These are phyloP conservation scores for Alloascoidea africana DNA, from an alignment of 805 yeast species.

Conservation along the genomic window DNA sequence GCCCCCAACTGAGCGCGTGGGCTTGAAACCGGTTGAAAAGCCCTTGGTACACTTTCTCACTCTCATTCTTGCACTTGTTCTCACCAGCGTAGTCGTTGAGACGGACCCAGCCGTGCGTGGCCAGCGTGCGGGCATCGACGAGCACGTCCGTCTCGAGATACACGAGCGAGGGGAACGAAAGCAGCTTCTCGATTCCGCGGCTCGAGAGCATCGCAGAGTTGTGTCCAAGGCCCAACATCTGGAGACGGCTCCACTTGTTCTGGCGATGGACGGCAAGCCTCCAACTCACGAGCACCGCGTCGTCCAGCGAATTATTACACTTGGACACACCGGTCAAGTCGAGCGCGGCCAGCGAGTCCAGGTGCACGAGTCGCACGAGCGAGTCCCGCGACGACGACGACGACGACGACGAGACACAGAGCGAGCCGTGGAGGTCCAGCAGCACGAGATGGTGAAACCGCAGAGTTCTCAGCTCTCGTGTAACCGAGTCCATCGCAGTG, in stretches of 20 bases:
- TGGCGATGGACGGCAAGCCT: background rate
- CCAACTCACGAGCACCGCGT: background rate
- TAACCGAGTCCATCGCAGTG: background rate
- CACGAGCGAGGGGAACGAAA: background rate
- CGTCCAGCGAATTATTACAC: background rate
- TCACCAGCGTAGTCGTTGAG: too few species aligned
- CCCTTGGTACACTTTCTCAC: background rate
- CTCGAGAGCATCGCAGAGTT: background rate
- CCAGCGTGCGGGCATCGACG: background rate
- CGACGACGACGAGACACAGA: too few species aligned
- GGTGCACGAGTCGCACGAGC: background rate
- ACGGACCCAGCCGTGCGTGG: background rate
- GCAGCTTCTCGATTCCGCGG: background rate
- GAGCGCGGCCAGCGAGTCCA: background rate
- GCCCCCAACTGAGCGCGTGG: background rate
- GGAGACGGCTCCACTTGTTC: background rate
- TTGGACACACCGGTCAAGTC: too few species aligned
- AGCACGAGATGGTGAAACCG: background rate
- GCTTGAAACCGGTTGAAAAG: background rate
- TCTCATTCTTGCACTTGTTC: too few species aligned
- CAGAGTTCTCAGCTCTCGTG: background rate
- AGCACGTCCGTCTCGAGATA: background rate
- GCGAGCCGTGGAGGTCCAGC: too few species aligned
- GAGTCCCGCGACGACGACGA: background rate
- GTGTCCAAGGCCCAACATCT: background rate